phyloP scores from a whole-genome alignment of 2,329 filamentous ascomycete genomes.

The Aspergillus niger region DNA sequence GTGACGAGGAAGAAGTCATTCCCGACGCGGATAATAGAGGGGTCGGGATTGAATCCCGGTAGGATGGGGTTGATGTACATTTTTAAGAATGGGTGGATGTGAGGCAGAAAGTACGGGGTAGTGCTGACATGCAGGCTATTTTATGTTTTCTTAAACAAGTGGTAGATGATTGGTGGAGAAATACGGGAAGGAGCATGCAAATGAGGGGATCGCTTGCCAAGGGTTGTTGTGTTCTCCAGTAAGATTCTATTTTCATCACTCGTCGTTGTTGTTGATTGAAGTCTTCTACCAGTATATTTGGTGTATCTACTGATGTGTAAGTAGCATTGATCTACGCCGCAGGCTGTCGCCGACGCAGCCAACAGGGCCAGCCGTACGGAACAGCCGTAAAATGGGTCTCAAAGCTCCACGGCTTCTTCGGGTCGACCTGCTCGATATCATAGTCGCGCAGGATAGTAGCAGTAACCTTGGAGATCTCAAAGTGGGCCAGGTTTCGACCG shows the following conservation, averaged over 20 bases:
- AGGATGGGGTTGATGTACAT: conserved; percentile 54
- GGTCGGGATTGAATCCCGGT: conserved; percentile 64
- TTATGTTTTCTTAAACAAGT: background rate
- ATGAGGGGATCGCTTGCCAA: background rate
- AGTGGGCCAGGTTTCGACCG: conserved; percentile 38
- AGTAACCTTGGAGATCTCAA: conserved; percentile 40
- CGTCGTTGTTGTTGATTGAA: too few relatives aligned
- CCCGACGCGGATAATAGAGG: conserved; percentile 55
- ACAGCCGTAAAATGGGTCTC: conserved; percentile 29
- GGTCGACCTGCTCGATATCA: conserved; percentile 33
- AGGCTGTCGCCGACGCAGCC: background rate
- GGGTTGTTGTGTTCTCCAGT: background rate
- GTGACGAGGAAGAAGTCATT: conserved; percentile 61
- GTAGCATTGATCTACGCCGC: background rate
- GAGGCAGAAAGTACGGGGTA: background rate
- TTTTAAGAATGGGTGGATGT: background rate
- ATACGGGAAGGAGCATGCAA: background rate
- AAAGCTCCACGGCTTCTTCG: conserved; percentile 17
- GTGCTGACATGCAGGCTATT: background rate
- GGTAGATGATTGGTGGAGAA: conserved; percentile 6
- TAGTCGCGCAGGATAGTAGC: conserved; percentile 37
- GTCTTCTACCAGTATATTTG: too few relatives aligned
- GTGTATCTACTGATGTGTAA: too few relatives aligned
- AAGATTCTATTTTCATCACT: background rate
- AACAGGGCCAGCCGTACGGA: conserved; percentile 6